Evolutionary conservation across 2,329 filamentous ascomycete genomes (phyloP).

Genomic region (Venturia asperata): DNA sequence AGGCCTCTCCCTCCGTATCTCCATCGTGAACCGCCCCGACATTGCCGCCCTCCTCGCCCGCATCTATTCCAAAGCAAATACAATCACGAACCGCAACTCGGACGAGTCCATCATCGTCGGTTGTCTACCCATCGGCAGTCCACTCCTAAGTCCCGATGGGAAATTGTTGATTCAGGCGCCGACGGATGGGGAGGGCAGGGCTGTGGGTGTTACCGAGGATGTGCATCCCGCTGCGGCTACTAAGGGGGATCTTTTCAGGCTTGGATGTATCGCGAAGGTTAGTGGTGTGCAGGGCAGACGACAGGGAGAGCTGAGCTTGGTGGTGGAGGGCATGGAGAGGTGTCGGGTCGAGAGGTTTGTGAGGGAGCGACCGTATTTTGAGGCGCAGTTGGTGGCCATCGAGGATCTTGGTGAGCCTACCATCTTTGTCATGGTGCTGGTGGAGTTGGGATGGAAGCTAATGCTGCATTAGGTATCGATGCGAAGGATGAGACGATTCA

Average conservation of each 20-base stretch:
- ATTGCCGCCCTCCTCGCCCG: constrained; percentile 80
- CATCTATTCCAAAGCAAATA: constrained; percentile 66
- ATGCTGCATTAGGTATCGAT: constrained; percentile 26
- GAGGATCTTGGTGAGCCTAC: neutral
- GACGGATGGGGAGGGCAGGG: constrained; percentile 39
- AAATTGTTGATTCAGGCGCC: constrained; percentile 64
- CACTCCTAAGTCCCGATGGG: constrained; percentile 64
- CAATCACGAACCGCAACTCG: constrained; percentile 41
- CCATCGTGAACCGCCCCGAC: constrained; percentile 76
- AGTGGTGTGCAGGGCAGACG: constrained; percentile 43
- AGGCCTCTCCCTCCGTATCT: constrained; percentile 75
- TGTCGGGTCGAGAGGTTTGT: constrained; percentile 67
- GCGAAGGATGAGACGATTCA: constrained; percentile 57
- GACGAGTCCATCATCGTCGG: constrained; percentile 69
- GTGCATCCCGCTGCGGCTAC: constrained; percentile 33
- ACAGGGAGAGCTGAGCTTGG: constrained; percentile 61
- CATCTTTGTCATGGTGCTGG: neutral
- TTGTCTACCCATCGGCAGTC: constrained; percentile 78
- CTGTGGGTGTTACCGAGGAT: constrained; percentile 21
- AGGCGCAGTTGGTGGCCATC: constrained; percentile 66
- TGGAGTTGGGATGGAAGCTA: constrained; percentile 5
- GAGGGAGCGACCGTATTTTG: constrained; percentile 77
- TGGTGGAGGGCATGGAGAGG: constrained; percentile 78
- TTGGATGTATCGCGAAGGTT: constrained; percentile 61
- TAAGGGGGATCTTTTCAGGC: constrained; percentile 65